Percentiles rank a stretch among this genome's conserved stretches.
Conservation (phyloP, 2,329 filamentous ascomycete species). For the Penicillium sp. region DNA sequence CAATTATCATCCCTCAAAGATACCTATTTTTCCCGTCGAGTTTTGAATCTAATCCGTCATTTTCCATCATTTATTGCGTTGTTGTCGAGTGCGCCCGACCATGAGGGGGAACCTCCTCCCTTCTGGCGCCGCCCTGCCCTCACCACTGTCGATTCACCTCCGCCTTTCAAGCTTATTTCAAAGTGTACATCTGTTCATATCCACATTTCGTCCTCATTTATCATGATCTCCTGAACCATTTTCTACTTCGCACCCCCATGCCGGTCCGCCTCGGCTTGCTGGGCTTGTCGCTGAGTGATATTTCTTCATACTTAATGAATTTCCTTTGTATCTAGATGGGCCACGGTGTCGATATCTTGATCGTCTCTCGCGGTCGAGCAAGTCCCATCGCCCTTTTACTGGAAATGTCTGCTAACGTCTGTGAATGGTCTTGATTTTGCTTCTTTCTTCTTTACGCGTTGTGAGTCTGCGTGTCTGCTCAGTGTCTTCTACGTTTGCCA, state of each 20-base stretch:
- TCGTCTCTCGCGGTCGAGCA: conserved; percentile 15
- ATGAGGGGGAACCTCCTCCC: too few species aligned
- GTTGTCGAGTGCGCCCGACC: too few species aligned
- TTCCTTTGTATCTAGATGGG: conserved; percentile 30
- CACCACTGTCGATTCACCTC: neutral
- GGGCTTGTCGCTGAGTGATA: conserved; percentile 6
- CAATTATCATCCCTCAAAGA: conserved; percentile 21
- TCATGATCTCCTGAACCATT: too few species aligned
- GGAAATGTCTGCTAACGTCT: conserved; percentile 16
- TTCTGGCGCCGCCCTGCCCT: too few species aligned
- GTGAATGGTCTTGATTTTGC: conserved; percentile 7
- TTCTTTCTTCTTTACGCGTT: conserved; percentile 19
- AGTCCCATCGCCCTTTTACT: conserved; percentile 16
- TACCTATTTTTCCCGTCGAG: conserved; percentile 32
- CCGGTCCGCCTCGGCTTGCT: neutral
- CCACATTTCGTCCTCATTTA: conserved; percentile 3
- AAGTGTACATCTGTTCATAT: conserved; percentile 20
- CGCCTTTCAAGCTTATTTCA: too few species aligned
- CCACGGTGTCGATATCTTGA: conserved; percentile 16
- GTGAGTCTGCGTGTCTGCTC: conserved; percentile 4
- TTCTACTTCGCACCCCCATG: too few species aligned
- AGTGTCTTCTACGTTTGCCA: too few species aligned
- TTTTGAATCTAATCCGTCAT: conserved; percentile 9
- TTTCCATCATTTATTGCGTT: neutral
- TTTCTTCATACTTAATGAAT: conserved; percentile 26